phyloP scores from a whole-genome alignment of 2,329 filamentous ascomycete genomes.

The Eutypa lata region DNA sequence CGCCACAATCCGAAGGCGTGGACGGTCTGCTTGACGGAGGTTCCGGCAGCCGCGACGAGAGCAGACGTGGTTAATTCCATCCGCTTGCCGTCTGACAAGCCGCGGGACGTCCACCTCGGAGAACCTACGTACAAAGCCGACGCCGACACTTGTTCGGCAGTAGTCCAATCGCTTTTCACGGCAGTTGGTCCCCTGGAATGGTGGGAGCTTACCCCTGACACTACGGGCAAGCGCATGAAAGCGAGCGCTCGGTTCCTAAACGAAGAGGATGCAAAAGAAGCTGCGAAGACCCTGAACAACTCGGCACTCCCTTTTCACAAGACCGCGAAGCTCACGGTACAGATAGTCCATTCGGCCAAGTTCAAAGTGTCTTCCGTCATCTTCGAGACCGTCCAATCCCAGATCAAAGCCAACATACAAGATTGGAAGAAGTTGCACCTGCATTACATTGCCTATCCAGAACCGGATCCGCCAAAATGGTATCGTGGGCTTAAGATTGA shows the following conservation, averaged over 20 bases:
- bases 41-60: constrained; percentile 14
- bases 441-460: constrained; percentile 23
- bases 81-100: constrained; percentile 3
- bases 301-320: constrained; percentile 27
- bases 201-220: constrained; percentile 25
- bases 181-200: constrained; percentile 31
- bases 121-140: constrained; percentile 22
- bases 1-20: constrained; percentile 8
- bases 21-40: constrained; percentile 23
- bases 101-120: constrained; percentile 15
- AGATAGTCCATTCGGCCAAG: constrained; percentile 33
- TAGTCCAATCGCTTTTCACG: constrained; percentile 28
- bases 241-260: constrained; percentile 36
- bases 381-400: constrained; percentile 27
- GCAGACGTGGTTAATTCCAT: constrained; percentile 17
- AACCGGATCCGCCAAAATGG: constrained; percentile 14
- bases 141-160: constrained; percentile 11
- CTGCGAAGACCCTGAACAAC: constrained; percentile 28
- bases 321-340: constrained; percentile 32
- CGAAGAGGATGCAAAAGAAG: constrained; percentile 34
- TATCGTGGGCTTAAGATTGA: constrained; percentile 36
- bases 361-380: constrained; percentile 35
- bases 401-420: constrained; percentile 22
- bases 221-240: constrained; percentile 33
- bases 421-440: constrained; percentile 30